Conservation (phyloP, 2,329 filamentous ascomycete genomes). For the Colletotrichum horii region DNA sequence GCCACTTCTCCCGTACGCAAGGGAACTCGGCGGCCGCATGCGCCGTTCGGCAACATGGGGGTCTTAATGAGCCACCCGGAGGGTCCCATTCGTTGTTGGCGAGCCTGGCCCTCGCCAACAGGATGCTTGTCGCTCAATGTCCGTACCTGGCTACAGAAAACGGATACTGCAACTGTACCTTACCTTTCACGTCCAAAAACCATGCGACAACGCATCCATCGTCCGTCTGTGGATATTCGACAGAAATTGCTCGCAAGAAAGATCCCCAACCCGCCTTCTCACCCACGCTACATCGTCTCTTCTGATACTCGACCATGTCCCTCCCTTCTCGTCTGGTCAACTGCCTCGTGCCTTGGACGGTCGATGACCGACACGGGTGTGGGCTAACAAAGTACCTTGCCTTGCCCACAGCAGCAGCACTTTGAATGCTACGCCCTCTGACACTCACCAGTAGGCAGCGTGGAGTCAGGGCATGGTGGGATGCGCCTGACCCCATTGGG, state of each 20-base stretch:
- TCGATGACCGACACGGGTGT: background rate
- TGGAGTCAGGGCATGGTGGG: background rate
- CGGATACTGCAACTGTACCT: background rate
- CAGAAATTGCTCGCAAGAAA: background rate
- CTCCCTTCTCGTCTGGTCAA: background rate
- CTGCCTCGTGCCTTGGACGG: background rate
- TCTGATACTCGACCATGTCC: background rate
- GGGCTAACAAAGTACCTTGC: conserved; percentile 12
- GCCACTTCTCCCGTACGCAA: conserved; percentile 1
- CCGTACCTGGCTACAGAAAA: background rate
- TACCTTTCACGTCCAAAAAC: background rate
- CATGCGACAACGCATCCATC: background rate
- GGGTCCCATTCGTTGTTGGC: background rate
- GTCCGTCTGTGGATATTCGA: background rate
- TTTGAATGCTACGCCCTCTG: background rate
- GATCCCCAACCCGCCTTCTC: background rate
- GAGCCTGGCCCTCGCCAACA: background rate
- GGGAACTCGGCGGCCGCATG: conserved; percentile 6
- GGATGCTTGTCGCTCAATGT: conserved; percentile 4
- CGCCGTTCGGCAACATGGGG: conserved; percentile 8
- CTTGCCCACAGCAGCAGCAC: background rate
- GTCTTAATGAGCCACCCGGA: background rate
- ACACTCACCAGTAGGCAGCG: conserved; percentile 6
- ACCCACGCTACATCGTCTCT: background rate
- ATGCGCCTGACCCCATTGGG: conserved; percentile 20